Percentiles rank a stretch among this genome's conserved stretches.
Evolutionary conservation across 2,329 filamentous ascomycete species (phyloP).

Genomic region (Bretziella fagacearum): DNA sequence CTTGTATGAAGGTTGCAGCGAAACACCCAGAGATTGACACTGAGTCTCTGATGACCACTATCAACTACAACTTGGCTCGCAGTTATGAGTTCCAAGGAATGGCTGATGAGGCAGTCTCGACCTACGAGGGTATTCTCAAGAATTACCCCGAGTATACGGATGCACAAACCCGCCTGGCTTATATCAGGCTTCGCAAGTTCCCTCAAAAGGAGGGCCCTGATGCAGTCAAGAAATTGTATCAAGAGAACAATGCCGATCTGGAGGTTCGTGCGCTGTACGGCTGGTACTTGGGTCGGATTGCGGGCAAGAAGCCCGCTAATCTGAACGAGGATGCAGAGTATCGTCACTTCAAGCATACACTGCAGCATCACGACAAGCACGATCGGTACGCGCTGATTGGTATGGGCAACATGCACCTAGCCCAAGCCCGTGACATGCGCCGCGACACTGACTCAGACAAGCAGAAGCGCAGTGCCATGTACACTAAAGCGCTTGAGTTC

Average conservation of each 20-base stretch:
- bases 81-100: slow-evolving; percentile 79
- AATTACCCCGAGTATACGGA: slow-evolving; percentile 88
- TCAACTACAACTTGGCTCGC: slow-evolving; percentile 88
- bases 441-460: slow-evolving; percentile 78
- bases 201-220: slow-evolving; percentile 77
- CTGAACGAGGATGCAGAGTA: slow-evolving; percentile 82
- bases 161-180: slow-evolving; percentile 72
- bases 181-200: slow-evolving; percentile 67
- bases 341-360: slow-evolving; percentile 87
- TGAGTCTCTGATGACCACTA: slow-evolving; percentile 83
- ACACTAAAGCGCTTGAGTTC: slow-evolving; percentile 88
- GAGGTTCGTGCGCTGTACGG: slow-evolving; percentile 88
- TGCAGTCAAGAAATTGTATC: slow-evolving; percentile 68
- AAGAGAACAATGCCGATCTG: slow-evolving; percentile 66
- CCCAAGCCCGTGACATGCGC: slow-evolving; percentile 84
- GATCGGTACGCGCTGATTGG: slow-evolving; percentile 91
- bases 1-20: slow-evolving; percentile 59
- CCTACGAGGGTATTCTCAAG: slow-evolving; percentile 71
- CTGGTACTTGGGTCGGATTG: slow-evolving; percentile 78
- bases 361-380: slow-evolving; percentile 91
- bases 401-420: slow-evolving; percentile 87
- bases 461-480: slow-evolving; percentile 73
- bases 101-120: slow-evolving; percentile 65
- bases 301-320: slow-evolving; percentile 65
- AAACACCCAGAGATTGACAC: slow-evolving; percentile 61